phyloP scores from a whole-genome alignment of 495 filamentous ascomycete species.

The Neurospora pannonica region DNA sequence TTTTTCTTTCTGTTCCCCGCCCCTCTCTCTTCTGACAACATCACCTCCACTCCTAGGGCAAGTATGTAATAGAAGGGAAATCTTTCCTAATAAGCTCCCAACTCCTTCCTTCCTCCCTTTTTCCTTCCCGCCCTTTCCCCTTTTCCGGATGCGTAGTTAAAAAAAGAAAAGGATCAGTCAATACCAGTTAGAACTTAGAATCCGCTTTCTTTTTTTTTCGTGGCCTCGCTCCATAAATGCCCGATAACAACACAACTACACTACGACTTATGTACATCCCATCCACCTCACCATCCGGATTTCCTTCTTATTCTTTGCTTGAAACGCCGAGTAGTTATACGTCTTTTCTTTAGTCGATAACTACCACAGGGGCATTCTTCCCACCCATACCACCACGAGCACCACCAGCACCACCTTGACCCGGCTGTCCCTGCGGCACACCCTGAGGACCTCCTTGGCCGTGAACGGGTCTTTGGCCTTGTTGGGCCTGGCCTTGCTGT shows the following conservation, averaged over 20 bases:
- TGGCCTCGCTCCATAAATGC: neutral
- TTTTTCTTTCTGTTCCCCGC: too few relatives aligned
- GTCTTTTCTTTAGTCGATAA: neutral
- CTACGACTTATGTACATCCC: neutral
- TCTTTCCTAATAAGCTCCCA: neutral
- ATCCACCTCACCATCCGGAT: neutral
- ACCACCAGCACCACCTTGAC: neutral
- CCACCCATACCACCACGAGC: neutral
- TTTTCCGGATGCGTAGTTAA: neutral
- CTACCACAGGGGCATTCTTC: neutral
- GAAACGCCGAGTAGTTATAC: neutral
- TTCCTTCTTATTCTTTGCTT: neutral
- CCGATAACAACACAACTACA: neutral
- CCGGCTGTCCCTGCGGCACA: neutral
- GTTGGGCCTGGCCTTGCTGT: neutral
- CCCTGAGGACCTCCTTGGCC: neutral
- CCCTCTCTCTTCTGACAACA: neutral
- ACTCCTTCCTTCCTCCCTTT: neutral
- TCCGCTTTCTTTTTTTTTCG: neutral
- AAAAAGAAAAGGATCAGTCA: neutral
- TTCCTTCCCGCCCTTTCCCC: neutral
- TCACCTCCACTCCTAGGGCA: neutral
- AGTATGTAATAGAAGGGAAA: neutral
- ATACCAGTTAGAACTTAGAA: neutral
- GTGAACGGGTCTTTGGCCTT: constrained; percentile 1